phyloP scores from a whole-genome alignment of 345 rosid species.

The Ceriops tagal region DNA sequence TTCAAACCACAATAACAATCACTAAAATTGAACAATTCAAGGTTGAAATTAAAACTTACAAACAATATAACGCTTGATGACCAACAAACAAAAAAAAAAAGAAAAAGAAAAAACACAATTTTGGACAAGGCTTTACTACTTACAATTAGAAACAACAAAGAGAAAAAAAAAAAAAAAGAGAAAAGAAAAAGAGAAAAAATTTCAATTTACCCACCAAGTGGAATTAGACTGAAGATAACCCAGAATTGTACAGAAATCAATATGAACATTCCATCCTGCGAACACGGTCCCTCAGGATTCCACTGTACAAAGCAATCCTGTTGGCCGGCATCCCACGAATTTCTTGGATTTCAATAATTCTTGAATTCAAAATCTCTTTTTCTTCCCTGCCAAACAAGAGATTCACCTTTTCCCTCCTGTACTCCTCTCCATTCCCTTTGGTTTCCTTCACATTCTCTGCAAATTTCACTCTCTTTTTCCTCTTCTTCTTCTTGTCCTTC shows the following conservation, averaged over 20 bases:
- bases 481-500: conserved; percentile 42
- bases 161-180: not conserved
- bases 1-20: not conserved
- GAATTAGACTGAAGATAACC: no score
- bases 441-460: conserved; percentile 76
- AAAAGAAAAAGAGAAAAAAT: not conserved
- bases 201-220: not conserved
- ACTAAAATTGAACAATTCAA: no score
- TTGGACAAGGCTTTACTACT: conserved; percentile 4
- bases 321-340: conserved; percentile 35
- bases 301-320: conserved; percentile 60
- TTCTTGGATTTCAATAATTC: conserved; percentile 27
- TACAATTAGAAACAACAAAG: not conserved
- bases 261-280: conserved; percentile 43
- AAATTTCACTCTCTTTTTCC: conserved; percentile 57
- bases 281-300: conserved; percentile 59
- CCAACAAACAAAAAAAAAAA: no score
- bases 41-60: no score
- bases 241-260: conserved; percentile 18
- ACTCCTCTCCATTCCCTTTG: conserved; percentile 50
- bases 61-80: no score
- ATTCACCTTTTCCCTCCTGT: conserved; percentile 35
- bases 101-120: not conserved
- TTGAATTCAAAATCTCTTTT: conserved; percentile 12
- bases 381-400: not conserved